phyloP scores from a whole-genome alignment of 225 moss, liverwort and hornwort genomes.

The Neckera pumila region DNA sequence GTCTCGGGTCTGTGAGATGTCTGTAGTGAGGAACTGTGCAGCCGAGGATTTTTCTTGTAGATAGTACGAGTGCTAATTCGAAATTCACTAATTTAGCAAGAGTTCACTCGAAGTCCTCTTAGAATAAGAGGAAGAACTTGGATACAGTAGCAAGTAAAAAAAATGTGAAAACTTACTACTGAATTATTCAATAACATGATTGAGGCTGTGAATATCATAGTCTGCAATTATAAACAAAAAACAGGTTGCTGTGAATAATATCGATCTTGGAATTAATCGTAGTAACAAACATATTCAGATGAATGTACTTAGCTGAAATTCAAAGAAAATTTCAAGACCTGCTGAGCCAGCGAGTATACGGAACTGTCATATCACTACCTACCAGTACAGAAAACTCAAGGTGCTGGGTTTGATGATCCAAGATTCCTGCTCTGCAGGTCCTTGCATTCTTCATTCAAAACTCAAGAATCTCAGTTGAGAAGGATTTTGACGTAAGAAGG shows the following conservation, averaged over 20 bases:
- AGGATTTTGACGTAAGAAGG: background rate
- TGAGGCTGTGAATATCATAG: slow-evolving; percentile 25
- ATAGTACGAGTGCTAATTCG: too few species aligned
- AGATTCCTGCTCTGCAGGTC: background rate
- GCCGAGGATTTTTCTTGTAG: background rate
- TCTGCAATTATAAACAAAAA: slow-evolving; percentile 24
- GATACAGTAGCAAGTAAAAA: background rate
- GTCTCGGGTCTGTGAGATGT: slow-evolving; percentile 22
- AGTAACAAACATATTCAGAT: background rate
- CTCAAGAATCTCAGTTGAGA: background rate
- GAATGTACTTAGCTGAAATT: background rate
- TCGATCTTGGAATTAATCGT: background rate
- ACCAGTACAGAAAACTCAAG: background rate
- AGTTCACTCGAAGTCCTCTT: background rate
- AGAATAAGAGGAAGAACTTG: background rate
- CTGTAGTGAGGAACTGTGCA: background rate
- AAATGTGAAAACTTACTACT: slow-evolving; percentile 33
- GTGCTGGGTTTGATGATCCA: background rate
- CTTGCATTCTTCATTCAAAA: background rate
- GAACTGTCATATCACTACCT: background rate
- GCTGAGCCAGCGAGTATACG: background rate
- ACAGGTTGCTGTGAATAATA: background rate
- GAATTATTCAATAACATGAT: slow-evolving; percentile 61
- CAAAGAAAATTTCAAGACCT: background rate
- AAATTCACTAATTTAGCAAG: background rate